A percentile compares a stretch with the other conserved stretches of the same genome.
Evolutionary conservation across 140 eudicot genomes (phyloP).

Genomic region (Cichorium intybus): DNA sequence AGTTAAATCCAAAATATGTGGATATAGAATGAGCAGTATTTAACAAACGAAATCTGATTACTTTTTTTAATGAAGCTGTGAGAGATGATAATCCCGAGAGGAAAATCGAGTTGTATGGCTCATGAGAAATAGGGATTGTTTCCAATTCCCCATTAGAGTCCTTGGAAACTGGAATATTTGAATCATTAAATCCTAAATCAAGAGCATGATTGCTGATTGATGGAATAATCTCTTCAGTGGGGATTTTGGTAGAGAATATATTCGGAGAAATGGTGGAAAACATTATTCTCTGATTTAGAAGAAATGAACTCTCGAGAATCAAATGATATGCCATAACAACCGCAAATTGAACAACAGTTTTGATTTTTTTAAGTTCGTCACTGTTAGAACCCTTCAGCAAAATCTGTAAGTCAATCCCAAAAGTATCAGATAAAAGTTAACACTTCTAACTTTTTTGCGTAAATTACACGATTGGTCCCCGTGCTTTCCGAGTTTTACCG

Average conservation of each 20-base stretch:
- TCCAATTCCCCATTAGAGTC: constrained; percentile 26
- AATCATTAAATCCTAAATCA: not conserved
- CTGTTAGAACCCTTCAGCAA: constrained; percentile 75
- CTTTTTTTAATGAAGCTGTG: constrained; percentile 47
- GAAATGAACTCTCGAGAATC: constrained; percentile 81
- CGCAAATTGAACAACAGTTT: constrained; percentile 71
- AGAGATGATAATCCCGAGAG: constrained; percentile 51
- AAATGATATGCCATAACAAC: constrained; percentile 85
- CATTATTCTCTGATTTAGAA: constrained; percentile 77
- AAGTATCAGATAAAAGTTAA: not conserved
- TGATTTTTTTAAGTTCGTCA: constrained; percentile 74
- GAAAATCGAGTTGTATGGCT: constrained; percentile 45
- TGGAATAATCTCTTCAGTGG: constrained; percentile 19
- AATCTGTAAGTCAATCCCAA: constrained; percentile 47
- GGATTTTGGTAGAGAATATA: not conserved
- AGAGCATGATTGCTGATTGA: constrained; percentile 15
- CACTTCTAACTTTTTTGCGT: not conserved
- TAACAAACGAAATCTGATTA: constrained; percentile 45
- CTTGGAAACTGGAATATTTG: constrained; percentile 20
- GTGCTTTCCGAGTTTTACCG: not conserved
- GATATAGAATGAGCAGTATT: constrained; percentile 32
- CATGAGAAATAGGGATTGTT: constrained; percentile 46
- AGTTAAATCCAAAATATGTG: constrained; percentile 35
- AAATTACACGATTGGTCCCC: not conserved
- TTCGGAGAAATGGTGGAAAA: constrained; percentile 26